A percentile compares a stretch with the other conserved stretches of the same genome.
Evolutionary conservation across 1,284 basidiomycete species (phyloP).

Genomic region (Leccinum angustisporum): DNA sequence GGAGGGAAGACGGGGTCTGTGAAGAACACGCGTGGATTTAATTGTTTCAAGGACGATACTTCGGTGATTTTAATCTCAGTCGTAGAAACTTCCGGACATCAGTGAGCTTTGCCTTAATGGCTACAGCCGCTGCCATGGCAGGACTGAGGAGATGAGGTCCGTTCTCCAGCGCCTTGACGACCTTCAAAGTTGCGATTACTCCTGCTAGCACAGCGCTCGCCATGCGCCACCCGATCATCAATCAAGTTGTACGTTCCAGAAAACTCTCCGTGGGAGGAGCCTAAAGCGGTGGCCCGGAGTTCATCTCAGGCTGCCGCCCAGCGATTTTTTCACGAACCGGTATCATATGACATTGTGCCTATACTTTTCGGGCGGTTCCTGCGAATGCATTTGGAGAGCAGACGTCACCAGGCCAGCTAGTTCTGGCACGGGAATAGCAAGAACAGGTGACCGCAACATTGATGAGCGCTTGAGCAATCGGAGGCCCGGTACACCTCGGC

Average conservation of each 20-base stretch:
- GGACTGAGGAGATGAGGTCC: constrained; percentile 94
- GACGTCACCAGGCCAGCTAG: no score
- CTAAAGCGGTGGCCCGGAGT: neutral
- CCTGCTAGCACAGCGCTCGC: constrained; percentile 93
- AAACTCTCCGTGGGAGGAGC: neutral
- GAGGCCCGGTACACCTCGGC: no score
- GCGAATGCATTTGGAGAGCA: neutral
- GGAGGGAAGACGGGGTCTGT: constrained; percentile 72
- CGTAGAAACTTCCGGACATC: constrained; percentile 77
- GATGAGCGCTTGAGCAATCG: neutral
- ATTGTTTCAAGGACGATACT: constrained; percentile 62
- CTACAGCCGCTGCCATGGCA: constrained; percentile 95
- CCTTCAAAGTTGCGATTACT: constrained; percentile 98
- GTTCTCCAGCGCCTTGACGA: constrained; percentile 71
- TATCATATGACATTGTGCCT: no score
- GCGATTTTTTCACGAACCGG: no score
- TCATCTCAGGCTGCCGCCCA: no score
- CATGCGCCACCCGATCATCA: constrained; percentile 75
- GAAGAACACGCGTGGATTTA: constrained; percentile 73
- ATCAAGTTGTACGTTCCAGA: neutral
- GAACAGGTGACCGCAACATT: no score
- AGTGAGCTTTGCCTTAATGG: constrained; percentile 84
- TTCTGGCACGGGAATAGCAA: no score
- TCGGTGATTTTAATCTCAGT: constrained; percentile 46
- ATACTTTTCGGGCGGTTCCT: neutral